Evolutionary conservation across 441 rosid species (phyloP).

Genomic region (Eruca vesicaria): DNA sequence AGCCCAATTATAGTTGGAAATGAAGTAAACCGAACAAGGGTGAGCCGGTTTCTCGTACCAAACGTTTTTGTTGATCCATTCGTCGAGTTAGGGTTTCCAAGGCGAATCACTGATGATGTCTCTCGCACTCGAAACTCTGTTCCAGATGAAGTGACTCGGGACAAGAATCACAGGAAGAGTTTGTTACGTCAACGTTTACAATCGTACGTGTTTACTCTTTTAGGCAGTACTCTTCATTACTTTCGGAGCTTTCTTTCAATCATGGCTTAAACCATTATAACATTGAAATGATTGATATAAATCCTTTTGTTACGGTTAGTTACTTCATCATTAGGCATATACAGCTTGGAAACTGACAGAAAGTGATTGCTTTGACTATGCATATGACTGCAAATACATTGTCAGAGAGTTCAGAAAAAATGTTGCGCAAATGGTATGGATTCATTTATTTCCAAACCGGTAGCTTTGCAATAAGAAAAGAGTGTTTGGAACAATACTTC

Average conservation of each 20-base stretch:
- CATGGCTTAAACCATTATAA: not conserved
- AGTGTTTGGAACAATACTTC: constrained; percentile 56
- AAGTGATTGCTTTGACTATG: constrained; percentile 9
- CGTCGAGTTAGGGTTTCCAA: not conserved
- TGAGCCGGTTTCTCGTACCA: not conserved
- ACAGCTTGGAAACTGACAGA: not conserved
- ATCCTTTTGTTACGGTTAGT: not conserved
- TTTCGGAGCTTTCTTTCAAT: not conserved
- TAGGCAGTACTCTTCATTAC: not conserved
- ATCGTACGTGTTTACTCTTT: not conserved
- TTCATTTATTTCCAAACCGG: constrained; percentile 76
- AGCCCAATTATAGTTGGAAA: not conserved
- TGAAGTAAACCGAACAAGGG: not conserved
- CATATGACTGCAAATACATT: constrained; percentile 86
- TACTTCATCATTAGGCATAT: not conserved
- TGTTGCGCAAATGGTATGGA: constrained; percentile 86
- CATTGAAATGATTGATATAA: not conserved
- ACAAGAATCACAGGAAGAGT: not conserved
- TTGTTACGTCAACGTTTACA: not conserved
- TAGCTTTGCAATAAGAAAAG: constrained; percentile 65
- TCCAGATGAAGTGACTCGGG: not conserved
- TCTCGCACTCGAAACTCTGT: not conserved
- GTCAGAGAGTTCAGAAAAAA: constrained; percentile 76
- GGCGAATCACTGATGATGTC: not conserved
- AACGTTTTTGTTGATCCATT: not conserved